These are phyloP conservation scores for Pseudogymnoascus sp. DNA, from an alignment of 2,329 filamentous ascomycete genomes.

Conservation along the genomic window DNA sequence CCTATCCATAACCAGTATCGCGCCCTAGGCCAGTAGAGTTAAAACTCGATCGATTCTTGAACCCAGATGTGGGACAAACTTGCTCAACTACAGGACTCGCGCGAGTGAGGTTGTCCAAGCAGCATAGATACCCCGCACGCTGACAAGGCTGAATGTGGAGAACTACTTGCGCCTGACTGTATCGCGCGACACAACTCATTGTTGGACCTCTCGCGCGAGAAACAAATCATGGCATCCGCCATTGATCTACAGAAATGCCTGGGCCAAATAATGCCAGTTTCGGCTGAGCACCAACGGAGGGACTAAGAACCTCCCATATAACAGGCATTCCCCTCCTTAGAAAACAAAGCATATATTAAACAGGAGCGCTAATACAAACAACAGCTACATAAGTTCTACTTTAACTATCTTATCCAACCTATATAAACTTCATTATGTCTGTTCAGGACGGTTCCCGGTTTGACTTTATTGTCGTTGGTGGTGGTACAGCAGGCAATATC, in stretches of 20 bases:
- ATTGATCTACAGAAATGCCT: neutral
- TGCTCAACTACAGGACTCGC: neutral
- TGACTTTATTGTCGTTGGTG: slow-evolving; percentile 58
- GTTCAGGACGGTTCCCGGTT: slow-evolving; percentile 27
- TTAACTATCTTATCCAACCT: slow-evolving; percentile 2
- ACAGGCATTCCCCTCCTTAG: neutral
- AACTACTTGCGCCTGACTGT: neutral
- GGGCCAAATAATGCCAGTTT: neutral
- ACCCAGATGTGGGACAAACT: neutral
- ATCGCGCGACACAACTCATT: neutral
- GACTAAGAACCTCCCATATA: neutral
- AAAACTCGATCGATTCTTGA: neutral
- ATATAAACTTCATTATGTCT: slow-evolving; percentile 17
- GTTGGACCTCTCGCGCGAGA: neutral
- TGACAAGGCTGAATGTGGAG: neutral
- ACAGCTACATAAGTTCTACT: neutral
- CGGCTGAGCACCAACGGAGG: neutral
- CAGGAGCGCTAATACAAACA: neutral
- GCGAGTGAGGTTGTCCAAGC: neutral
- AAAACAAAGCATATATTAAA: neutral
- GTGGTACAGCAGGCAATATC: slow-evolving; percentile 54
- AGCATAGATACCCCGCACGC: neutral
- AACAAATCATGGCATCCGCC: neutral
- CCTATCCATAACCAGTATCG: neutral
- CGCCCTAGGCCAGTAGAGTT: neutral